These are phyloP conservation scores for Psidium friedrichsthalianum DNA, from an alignment of 345 rosid genomes.

Conservation along the genomic window DNA sequence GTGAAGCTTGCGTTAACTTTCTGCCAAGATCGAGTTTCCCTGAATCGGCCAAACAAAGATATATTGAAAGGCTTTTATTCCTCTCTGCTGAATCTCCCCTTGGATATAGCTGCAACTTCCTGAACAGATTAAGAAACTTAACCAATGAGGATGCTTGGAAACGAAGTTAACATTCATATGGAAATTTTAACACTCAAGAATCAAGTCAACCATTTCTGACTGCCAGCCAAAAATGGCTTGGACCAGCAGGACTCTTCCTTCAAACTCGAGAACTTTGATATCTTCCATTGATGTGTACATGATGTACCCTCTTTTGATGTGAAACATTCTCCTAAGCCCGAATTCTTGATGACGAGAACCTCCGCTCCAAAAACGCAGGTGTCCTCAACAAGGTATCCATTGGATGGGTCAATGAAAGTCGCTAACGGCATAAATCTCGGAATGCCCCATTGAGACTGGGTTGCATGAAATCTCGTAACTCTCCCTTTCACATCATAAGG, in stretches of 20 bases:
- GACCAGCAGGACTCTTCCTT: not conserved
- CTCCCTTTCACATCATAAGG: not conserved
- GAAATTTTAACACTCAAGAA: not conserved
- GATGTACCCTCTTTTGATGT: not conserved
- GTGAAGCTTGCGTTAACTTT: not conserved
- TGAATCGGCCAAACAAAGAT: not conserved
- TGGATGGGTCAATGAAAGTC: not conserved
- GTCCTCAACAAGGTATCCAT: slow-evolving; percentile 2
- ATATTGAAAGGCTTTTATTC: not conserved
- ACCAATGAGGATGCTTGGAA: not conserved
- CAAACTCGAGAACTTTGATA: not conserved
- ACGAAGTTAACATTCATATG: not conserved
- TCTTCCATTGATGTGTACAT: not conserved
- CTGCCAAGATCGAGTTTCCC: not conserved
- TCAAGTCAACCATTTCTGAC: not conserved
- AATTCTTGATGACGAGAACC: not conserved
- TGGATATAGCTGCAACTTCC: not conserved
- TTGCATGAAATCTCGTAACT: not conserved
- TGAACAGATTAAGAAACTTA: not conserved
- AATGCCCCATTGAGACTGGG: not conserved
- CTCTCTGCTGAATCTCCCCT: not conserved
- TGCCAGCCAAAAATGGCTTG: not conserved
- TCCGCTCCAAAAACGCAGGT: slow-evolving; percentile 3
- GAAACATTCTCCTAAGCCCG: not conserved
- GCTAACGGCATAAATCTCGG: not conserved